Conservation (phyloP, 139 green algal genomes). For the Coelastrella sp. region DNA sequence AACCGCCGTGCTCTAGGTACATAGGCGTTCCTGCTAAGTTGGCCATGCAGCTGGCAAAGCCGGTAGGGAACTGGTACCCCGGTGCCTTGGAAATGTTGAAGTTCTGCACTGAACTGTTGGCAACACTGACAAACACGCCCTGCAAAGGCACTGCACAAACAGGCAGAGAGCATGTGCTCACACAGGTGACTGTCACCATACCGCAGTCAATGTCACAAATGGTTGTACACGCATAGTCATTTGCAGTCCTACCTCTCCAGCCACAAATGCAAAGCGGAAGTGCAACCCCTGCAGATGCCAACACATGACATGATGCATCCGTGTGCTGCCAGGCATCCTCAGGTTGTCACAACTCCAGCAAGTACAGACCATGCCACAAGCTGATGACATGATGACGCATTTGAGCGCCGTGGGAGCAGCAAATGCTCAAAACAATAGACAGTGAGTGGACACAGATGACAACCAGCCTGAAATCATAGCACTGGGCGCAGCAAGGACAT, state of each 20-base stretch:
- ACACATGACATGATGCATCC: too few species aligned
- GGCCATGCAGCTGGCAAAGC: neutral
- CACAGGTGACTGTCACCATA: neutral
- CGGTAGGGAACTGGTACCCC: neutral
- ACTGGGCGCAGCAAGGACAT: too few species aligned
- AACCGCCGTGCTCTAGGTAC: neutral
- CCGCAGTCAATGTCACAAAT: neutral
- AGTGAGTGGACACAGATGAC: too few species aligned
- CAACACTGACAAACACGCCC: conserved; percentile 9
- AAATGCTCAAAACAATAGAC: too few species aligned
- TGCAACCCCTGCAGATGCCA: too few species aligned
- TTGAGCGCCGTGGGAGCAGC: too few species aligned
- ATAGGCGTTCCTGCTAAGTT: neutral
- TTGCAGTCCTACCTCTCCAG: neutral
- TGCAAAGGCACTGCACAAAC: neutral
- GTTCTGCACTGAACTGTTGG: neutral
- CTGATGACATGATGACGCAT: too few species aligned
- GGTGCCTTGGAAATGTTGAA: neutral
- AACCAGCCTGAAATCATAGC: too few species aligned
- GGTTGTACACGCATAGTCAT: neutral
- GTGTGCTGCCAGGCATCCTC: too few species aligned
- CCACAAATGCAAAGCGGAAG: neutral
- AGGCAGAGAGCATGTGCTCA: neutral
- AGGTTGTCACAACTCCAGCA: too few species aligned
- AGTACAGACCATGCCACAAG: too few species aligned